Percentiles rank a stretch among this genome's conserved stretches.
Evolutionary conservation across 129 eudicot genomes (phyloP).

Genomic region (Escallonia herrerae): DNA sequence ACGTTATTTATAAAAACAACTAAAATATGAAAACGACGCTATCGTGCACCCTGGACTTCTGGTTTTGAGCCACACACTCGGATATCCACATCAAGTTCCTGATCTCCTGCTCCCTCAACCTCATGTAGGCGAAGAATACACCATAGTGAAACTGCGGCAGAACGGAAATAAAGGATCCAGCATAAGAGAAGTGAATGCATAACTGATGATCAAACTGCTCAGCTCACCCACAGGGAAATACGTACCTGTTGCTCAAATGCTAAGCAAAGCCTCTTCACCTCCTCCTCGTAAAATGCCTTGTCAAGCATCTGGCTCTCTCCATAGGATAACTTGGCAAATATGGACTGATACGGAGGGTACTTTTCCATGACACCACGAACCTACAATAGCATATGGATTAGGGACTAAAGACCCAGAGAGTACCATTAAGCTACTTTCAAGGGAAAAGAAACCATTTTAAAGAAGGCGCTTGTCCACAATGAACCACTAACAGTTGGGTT

Average conservation of each 20-base stretch:
- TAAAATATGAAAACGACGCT: constrained; percentile 86
- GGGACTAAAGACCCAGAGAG: background rate
- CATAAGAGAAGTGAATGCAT: background rate
- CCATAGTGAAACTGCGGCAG: constrained; percentile 78
- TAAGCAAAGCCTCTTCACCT: constrained; percentile 91
- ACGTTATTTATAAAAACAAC: background rate
- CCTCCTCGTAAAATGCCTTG: constrained; percentile 98
- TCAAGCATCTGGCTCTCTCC: constrained; percentile 99
- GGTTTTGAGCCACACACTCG: constrained; percentile 97
- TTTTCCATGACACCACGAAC: constrained; percentile 98
- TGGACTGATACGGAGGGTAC: constrained; percentile 94
- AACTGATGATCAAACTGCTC: background rate
- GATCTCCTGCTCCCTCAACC: constrained; percentile 93
- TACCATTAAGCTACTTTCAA: background rate
- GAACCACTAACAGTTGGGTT: background rate
- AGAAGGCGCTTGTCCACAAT: background rate
- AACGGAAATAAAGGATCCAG: background rate
- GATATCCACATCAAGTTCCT: constrained; percentile 99
- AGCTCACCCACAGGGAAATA: background rate
- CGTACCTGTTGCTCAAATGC: constrained; percentile 95
- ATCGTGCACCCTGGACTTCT: constrained; percentile 91
- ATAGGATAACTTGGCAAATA: constrained; percentile 76
- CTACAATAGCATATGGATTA: constrained; percentile 21
- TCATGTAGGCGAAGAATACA: constrained; percentile 89
- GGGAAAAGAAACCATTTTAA: background rate